Base-by-base conservation (phyloP, 2,329 filamentous ascomycete species). In the Fusarium pseudocircinatum region DNA sequence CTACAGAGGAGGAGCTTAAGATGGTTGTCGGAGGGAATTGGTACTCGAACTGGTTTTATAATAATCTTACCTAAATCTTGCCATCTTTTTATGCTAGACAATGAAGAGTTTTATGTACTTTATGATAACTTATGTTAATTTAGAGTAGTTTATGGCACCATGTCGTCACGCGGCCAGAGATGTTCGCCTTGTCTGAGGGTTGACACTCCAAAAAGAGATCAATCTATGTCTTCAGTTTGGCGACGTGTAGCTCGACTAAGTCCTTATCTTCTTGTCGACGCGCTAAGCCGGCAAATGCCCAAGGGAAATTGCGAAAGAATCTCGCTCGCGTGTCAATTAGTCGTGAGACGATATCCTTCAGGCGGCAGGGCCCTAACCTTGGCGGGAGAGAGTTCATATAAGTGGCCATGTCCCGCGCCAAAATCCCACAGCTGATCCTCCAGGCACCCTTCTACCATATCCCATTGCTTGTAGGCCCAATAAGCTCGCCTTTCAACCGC, bases 21-120 rank as follows among this genome's bases (percentile, higher is more conserved):
- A 58, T n/a, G 22, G 26, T 47, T n/a, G 37, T 34, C 1, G 42
- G 42, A 0, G 60, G 60, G 1, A 59, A 58, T 10, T 63, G 52
- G 34, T 63, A 63, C 15, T 63, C 60, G 1, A 63, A 24, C 7
- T 63, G 60, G 60, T n/a, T 63, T n/a, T 63, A 47, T 39, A 11
- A 56, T 12, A 43, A 22, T 0, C 50, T 60, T 32, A 60, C 34
- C 34, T 60, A 32, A 44, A 4, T 7, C 12, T 9, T 5, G 26
- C 20, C 16, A 13, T 0, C 11, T 13, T 1, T 26, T 26, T 26
- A 20, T 20, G 1, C 16, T 26, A 20, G 0, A 6, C 12, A 13
- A 44, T 44, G 5, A 44, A 14, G 7, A 26, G 4, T 3, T 26
- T 44, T 44, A 7, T 4, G 7, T 26, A 44, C 7, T 4, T 44